Conservation (phyloP, 345 rosid species). For the Linum lewisii region DNA sequence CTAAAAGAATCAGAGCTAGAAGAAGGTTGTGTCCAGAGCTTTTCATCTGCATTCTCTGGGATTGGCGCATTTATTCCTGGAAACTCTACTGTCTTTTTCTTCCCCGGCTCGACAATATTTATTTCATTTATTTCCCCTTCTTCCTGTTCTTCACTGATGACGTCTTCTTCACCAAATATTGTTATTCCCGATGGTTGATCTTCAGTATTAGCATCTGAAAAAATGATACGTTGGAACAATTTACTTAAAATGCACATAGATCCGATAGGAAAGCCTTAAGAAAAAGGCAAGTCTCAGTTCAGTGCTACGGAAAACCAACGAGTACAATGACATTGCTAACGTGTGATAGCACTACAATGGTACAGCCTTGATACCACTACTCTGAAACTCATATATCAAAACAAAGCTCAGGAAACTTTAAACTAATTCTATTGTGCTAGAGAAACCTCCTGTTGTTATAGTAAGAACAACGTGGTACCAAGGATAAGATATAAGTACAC, state of each 20-base stretch:
- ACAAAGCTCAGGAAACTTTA: too few species aligned
- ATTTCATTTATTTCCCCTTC: constrained; percentile 60
- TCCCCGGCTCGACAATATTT: constrained; percentile 24
- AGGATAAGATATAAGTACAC: background rate
- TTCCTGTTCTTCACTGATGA: constrained; percentile 8
- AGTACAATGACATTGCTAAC: too few species aligned
- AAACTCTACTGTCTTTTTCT: constrained; percentile 54
- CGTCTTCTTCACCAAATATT: constrained; percentile 55
- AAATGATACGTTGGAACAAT: background rate
- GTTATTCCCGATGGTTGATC: constrained; percentile 68
- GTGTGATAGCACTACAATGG: too few species aligned
- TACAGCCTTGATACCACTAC: too few species aligned
- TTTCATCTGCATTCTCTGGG: constrained; percentile 62
- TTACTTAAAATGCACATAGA: too few species aligned
- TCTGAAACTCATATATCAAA: too few species aligned
- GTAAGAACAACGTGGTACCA: background rate
- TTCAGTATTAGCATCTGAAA: constrained; percentile 46
- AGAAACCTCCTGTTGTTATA: background rate
- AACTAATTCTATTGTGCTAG: background rate
- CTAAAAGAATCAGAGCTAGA: background rate
- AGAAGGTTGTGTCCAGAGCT: constrained; percentile 30
- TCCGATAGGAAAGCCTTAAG: too few species aligned
- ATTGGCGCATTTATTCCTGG: constrained; percentile 86
- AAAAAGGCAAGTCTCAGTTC: too few species aligned
- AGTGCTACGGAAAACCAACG: too few species aligned